Base-by-base conservation (phyloP, 495 filamentous ascomycete species). In the Penicillium cinerascens region DNA sequence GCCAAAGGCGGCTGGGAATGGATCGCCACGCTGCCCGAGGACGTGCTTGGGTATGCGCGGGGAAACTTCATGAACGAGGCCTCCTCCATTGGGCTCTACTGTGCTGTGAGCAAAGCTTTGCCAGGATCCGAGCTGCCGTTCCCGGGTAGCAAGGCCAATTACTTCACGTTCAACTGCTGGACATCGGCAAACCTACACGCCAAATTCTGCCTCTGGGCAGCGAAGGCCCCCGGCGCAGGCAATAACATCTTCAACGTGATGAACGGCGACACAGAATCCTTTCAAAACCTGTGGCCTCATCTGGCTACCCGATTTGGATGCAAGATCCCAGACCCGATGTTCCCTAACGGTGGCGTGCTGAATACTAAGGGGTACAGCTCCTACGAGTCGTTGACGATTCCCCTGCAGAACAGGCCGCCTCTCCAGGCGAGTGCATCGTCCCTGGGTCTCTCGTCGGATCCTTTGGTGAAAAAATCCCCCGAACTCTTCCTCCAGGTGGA, bases 11-110 rank as follows among this genome's bases (percentile, higher is more conserved):
- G 58, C 11, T 72, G 67, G 63, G 67, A 72, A 37, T 72, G 72
- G 67, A 65, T 73, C 2, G 74, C 77, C 17, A 81, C 79, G 2
- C 78, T 81, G 47, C 80, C 77, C 10, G 74, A 82, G 54, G 80
- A 82, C 49, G 77, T 82, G 0, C 64, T 81, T 55, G 75, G 77
- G 2, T 61, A 52, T 36, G 66, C 65, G 0, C 51, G 53, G 52
- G 61, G 71, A 26, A 84, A 83, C 54, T 83, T 79, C 60, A 82
- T 83, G 80, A 83, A 81, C 53, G 66, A 83, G 16, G 68, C 72
- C 42, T 68, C 74, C 1, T 56, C 72, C 6, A 35, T 83, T 13
- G 80, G 70, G 0, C 59, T 83, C 20, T 83, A 83, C 55, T 74
- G 70, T 44, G 69, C 72, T 18, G 67, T 82, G 13, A 69, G 58